Evolutionary conservation across 108 stramenopile species (phyloP).

Genomic region (Pseudonitzschia delicatissima): DNA sequence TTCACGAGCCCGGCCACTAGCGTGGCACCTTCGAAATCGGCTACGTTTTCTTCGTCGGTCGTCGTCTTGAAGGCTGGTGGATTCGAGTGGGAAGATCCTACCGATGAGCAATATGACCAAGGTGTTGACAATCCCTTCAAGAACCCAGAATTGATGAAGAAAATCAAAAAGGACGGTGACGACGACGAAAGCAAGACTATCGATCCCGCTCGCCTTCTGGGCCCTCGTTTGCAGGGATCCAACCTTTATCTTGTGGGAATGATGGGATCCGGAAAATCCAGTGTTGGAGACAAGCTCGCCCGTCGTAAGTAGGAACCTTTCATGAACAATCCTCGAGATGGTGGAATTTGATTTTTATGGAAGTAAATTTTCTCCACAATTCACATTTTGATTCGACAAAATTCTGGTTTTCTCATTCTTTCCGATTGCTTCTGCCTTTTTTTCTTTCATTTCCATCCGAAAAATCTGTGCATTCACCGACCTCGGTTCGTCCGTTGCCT

Average conservation of each 20-base stretch:
- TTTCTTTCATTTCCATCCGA: neutral
- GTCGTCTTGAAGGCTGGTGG: conserved; percentile 52
- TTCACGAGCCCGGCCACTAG: neutral
- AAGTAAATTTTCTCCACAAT: no score
- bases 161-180: neutral
- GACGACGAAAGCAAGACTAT: conserved; percentile 48
- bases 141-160: conserved; percentile 52
- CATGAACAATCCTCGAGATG: neutral
- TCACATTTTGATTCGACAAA: neutral
- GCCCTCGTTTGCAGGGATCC: conserved; percentile 72
- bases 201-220: conserved; percentile 73
- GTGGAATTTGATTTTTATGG: neutral
- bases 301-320: conserved; percentile 63
- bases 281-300: conserved; percentile 75
- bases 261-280: conserved; percentile 93
- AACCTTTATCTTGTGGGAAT: conserved; percentile 94
- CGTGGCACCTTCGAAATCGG: neutral
- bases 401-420: neutral
- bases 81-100: conserved; percentile 87
- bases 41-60: neutral
- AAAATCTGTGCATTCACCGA: neutral
- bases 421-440: neutral
- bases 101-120: conserved; percentile 56
- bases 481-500: no score
- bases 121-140: conserved; percentile 86